These are phyloP conservation scores for Myriosclerotinia duriaeana DNA, from an alignment of 2,329 filamentous ascomycete species.

Conservation along the genomic window DNA sequence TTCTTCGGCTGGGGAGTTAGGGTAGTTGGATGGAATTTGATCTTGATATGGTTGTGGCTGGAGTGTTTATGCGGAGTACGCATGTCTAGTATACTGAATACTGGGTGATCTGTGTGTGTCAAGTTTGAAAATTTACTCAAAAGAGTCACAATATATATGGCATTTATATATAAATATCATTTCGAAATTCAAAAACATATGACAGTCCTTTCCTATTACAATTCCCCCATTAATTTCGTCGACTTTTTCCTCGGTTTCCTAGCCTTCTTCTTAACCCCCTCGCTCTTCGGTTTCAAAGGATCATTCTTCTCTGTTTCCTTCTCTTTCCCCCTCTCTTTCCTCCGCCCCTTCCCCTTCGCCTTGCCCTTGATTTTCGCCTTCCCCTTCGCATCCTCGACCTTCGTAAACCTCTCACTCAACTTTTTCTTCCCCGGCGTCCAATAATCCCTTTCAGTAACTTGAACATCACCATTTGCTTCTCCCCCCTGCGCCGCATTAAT, in stretches of 20 bases:
- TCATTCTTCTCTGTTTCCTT: not conserved
- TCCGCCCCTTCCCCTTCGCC: not conserved
- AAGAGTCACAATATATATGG: too few relatives aligned
- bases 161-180: too few relatives aligned
- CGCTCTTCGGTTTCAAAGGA: not conserved
- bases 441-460: constrained; percentile 6
- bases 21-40: not conserved
- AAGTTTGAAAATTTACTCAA: too few relatives aligned
- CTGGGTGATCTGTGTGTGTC: too few relatives aligned
- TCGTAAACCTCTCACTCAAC: not conserved
- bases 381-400: not conserved
- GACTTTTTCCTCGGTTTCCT: not conserved
- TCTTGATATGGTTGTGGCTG: not conserved
- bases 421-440: not conserved
- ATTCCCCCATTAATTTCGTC: too few relatives aligned
- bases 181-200: too few relatives aligned
- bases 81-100: not conserved
- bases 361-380: not conserved
- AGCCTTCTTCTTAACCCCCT: not conserved
- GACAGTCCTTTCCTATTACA: too few relatives aligned
- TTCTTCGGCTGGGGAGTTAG: not conserved
- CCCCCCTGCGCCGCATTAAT: constrained; percentile 7
- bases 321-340: not conserved
- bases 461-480: not conserved
- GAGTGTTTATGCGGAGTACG: not conserved